A percentile compares a stretch with the other conserved stretches of the same genome.
These are phyloP conservation scores for Biscogniauxia marginata DNA, from an alignment of 2,329 filamentous ascomycete genomes.

Conservation along the genomic window DNA sequence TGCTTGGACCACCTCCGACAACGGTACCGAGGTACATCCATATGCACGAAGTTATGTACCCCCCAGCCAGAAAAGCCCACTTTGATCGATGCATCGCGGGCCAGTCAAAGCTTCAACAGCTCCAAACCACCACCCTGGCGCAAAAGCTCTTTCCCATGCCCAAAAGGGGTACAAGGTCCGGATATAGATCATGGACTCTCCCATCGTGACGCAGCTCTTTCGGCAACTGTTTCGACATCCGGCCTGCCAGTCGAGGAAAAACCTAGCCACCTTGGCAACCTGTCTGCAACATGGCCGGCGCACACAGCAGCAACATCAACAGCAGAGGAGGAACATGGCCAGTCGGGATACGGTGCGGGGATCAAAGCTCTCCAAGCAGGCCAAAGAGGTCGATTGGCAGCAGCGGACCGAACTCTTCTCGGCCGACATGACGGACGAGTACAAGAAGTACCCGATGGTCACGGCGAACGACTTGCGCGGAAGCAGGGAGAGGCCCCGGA, in stretches of 20 bases:
- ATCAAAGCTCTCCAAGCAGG: conserved; percentile 16
- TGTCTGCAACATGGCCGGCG: conserved; percentile 41
- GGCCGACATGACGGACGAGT: conserved; percentile 76
- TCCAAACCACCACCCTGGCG: conserved; percentile 15
- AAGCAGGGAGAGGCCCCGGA: conserved; percentile 72
- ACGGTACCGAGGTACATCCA: too few species aligned
- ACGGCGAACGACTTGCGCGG: conserved; percentile 75
- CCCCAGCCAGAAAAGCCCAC: neutral
- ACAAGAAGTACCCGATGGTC: conserved; percentile 77
- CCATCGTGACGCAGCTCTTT: conserved; percentile 74
- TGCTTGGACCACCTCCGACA: too few species aligned
- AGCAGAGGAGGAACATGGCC: conserved; percentile 33
- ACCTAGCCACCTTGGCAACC: conserved; percentile 37
- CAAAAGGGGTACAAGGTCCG: conserved; percentile 10
- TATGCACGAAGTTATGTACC: neutral
- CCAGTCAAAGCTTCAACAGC: neutral
- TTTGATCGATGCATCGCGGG: neutral
- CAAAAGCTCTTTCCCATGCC: conserved; percentile 13
- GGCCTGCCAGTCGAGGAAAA: conserved; percentile 56
- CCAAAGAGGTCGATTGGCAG: conserved; percentile 76
- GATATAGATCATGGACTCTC: conserved; percentile 79
- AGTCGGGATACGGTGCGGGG: conserved; percentile 28
- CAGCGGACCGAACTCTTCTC: conserved; percentile 76
- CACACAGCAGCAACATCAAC: conserved; percentile 29
- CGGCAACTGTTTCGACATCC: conserved; percentile 80